Percentiles rank a stretch among this genome's conserved stretches.
phyloP scores from a whole-genome alignment of 2,329 filamentous ascomycete species.

The Alternaria dauci region DNA sequence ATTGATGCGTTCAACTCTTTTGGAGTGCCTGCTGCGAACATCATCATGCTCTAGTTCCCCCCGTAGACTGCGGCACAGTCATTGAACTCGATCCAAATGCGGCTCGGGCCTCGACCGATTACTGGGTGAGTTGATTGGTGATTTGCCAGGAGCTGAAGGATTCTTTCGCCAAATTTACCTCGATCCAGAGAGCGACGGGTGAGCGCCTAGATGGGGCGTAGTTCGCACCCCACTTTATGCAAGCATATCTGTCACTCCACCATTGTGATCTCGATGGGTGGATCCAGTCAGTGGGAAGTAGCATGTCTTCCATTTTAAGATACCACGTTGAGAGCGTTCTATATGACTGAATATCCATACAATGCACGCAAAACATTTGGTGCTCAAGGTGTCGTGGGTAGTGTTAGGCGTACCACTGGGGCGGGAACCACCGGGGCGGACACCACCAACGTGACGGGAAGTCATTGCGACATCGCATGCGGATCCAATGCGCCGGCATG shows the following conservation, averaged over 20 bases:
- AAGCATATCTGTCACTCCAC: not conserved
- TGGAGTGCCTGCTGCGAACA: not conserved
- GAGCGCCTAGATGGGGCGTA: not conserved
- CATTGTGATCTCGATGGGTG: not conserved
- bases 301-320: not conserved
- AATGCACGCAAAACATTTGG: not conserved
- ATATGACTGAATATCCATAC: not conserved
- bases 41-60: not conserved
- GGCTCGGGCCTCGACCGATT: not conserved
- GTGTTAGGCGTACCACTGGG: not conserved
- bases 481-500: not conserved
- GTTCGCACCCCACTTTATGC: not conserved
- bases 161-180: not conserved
- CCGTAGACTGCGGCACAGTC: not conserved
- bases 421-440: not conserved
- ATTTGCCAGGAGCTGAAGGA: not conserved
- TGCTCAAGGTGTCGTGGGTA: not conserved
- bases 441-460: not conserved
- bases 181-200: no score
- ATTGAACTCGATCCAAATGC: not conserved
- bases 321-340: no score
- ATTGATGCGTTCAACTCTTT: not conserved
- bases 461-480: not conserved
- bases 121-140: not conserved
- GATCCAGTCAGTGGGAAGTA: not conserved